phyloP scores from a whole-genome alignment of 2,329 filamentous ascomycete species.

The Penicillium sp. region DNA sequence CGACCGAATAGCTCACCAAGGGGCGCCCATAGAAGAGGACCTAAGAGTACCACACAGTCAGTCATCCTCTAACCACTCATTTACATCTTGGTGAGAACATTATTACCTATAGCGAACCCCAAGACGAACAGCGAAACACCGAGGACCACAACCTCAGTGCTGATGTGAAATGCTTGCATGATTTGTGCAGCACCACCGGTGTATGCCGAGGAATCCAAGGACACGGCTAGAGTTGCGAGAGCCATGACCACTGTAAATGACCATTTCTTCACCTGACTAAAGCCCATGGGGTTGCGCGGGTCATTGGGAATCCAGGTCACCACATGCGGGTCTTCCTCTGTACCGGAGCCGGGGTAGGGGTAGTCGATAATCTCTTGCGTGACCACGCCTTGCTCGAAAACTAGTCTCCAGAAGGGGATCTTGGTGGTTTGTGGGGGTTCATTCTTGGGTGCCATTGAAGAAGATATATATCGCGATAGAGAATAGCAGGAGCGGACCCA shows the following conservation, averaged over 20 bases:
- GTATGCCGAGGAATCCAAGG: constrained; percentile 20
- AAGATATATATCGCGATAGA: too few relatives aligned
- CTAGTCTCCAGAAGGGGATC: not conserved
- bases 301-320: constrained; percentile 19
- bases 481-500: too few relatives aligned
- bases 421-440: not conserved
- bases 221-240: constrained; percentile 7
- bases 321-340: constrained; percentile 14
- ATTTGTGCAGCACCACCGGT: constrained; percentile 4
- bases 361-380: constrained; percentile 12
- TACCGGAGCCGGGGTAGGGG: constrained; percentile 14
- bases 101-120: constrained; percentile 10
- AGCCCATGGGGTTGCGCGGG: constrained; percentile 13
- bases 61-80: too few relatives aligned
- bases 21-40: too few relatives aligned
- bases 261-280: not conserved
- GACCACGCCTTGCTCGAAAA: not conserved
- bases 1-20: too few relatives aligned
- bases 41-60: too few relatives aligned
- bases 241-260: constrained; percentile 8
- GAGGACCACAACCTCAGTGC: constrained; percentile 15
- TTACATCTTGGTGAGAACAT: too few relatives aligned
- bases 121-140: constrained; percentile 18
- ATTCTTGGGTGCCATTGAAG: too few relatives aligned
- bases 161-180: constrained; percentile 15